Conservation (phyloP, 805 yeast species). For the Yarrowia sp. region DNA sequence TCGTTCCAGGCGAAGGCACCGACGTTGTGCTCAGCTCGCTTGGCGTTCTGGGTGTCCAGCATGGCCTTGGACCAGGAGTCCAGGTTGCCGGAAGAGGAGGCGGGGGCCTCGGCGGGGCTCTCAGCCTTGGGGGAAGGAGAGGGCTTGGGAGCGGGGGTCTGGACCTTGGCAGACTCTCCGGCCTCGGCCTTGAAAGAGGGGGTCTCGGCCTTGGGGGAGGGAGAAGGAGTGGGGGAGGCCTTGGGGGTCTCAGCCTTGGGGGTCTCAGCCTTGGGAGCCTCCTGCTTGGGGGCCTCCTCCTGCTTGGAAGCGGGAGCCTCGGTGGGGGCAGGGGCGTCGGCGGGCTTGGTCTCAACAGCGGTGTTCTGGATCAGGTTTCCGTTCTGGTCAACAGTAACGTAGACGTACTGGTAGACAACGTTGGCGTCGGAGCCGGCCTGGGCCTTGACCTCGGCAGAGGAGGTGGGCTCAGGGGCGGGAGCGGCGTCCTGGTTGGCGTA, state of each 20-base stretch:
- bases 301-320: slow-evolving; percentile 17
- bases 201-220: slow-evolving; percentile 7
- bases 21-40: slow-evolving; percentile 46
- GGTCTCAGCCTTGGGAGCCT: slow-evolving; percentile 7
- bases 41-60: slow-evolving; percentile 45
- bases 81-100: slow-evolving; percentile 1
- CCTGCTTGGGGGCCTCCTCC: slow-evolving; percentile 13
- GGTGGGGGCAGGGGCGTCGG: slow-evolving; percentile 5
- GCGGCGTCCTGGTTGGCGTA: slow-evolving; percentile 37
- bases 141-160: slow-evolving; percentile 23
- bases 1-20: slow-evolving; percentile 62
- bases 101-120: slow-evolving; percentile 22
- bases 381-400: slow-evolving; percentile 53
- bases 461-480: slow-evolving; percentile 40
- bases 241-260: slow-evolving; percentile 14
- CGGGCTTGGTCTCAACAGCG: slow-evolving; percentile 29
- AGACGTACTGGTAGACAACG: slow-evolving; percentile 54
- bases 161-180: slow-evolving; percentile 15
- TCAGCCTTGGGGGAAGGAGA: slow-evolving; percentile 22
- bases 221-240: not conserved
- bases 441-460: slow-evolving; percentile 39
- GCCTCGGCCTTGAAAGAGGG: slow-evolving; percentile 19
- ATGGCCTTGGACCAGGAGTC: slow-evolving; percentile 40
- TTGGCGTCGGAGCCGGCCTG: slow-evolving; percentile 29
- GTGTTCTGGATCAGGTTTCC: slow-evolving; percentile 49